A percentile compares a stretch with the other conserved stretches of the same genome.
Conservation (phyloP, 1,284 basidiomycete species). For the Leccinum colubrinum region DNA sequence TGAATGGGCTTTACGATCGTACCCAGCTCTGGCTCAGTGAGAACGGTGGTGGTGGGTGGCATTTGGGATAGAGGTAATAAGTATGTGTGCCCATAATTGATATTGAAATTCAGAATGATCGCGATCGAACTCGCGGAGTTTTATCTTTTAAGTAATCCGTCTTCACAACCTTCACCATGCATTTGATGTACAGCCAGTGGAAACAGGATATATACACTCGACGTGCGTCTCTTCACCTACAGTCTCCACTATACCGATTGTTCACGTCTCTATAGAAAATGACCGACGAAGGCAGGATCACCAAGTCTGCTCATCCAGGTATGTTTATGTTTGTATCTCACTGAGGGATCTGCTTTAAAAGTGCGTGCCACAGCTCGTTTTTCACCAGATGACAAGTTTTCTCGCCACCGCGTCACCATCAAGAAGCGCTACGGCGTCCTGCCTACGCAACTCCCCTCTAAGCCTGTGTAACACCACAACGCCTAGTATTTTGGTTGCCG, state of each 20-base stretch:
- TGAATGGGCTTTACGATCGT: conserved; percentile 53
- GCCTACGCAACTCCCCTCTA: conserved; percentile 85
- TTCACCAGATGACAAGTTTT: conserved; percentile 98
- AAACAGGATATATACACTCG: conserved; percentile 86
- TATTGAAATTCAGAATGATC: not conserved
- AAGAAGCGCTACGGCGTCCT: conserved; percentile 89
- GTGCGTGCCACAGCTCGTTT: conserved; percentile 68
- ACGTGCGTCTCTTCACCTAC: conserved; percentile 47
- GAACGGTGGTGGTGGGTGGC: conserved; percentile 41
- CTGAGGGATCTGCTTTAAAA: conserved; percentile 9
- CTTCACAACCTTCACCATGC: conserved; percentile 51
- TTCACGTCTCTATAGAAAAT: conserved; percentile 61
- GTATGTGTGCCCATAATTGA: not conserved
- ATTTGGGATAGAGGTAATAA: conserved; percentile 6
- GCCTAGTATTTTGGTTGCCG: not conserved
- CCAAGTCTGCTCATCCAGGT: conserved; percentile 96
- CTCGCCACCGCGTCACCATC: conserved; percentile 91
- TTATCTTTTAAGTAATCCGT: not conserved
- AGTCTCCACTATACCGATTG: not conserved
- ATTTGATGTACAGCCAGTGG: conserved; percentile 91
- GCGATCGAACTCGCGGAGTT: conserved; percentile 18
- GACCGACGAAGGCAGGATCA: conserved; percentile 76
- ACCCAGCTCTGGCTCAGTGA: conserved; percentile 43
- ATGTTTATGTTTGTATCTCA: conserved; percentile 1
- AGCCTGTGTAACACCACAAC: conserved; percentile 48